Conservation (phyloP, 768 basidiomycete genomes). For the Tylopilus balloui region DNA sequence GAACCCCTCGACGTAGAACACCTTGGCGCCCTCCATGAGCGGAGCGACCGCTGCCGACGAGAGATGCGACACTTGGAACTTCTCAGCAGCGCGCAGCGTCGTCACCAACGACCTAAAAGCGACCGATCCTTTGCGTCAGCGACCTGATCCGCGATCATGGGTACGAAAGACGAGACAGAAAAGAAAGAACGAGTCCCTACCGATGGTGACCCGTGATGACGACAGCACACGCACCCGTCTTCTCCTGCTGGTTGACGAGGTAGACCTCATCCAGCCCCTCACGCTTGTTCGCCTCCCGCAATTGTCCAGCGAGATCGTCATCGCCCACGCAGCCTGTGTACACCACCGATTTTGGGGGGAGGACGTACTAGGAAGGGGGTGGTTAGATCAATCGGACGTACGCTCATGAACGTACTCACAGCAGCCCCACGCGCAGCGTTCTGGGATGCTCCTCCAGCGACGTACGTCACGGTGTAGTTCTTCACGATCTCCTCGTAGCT, state of each 20-base stretch:
- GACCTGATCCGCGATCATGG: background rate
- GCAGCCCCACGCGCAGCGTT: conserved; percentile 96
- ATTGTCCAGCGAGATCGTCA: conserved; percentile 86
- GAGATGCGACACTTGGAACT: conserved; percentile 79
- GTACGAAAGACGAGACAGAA: background rate
- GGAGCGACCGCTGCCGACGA: conserved; percentile 69
- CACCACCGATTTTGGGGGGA: conserved; percentile 84
- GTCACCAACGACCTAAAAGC: conserved; percentile 83
- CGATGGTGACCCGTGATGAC: conserved; percentile 90
- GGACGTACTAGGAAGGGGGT: conserved; percentile 61
- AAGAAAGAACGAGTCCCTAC: conserved; percentile 37
- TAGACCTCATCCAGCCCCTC: conserved; percentile 89
- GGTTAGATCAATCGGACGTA: background rate
- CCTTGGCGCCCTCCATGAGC: conserved; percentile 73
- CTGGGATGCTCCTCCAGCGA: conserved; percentile 96
- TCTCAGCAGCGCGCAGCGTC: conserved; percentile 84
- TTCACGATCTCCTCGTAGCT: conserved; percentile 89
- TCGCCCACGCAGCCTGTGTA: conserved; percentile 94
- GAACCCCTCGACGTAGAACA: conserved; percentile 94
- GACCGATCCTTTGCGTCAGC: background rate
- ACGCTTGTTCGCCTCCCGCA: conserved; percentile 84
- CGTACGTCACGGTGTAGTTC: conserved; percentile 76
- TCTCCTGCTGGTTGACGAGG: conserved; percentile 78
- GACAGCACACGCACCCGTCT: conserved; percentile 96
- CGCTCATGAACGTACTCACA: conserved; percentile 44